These are phyloP conservation scores for Calonectria pteridis DNA, from an alignment of 2,329 filamentous ascomycete species.

Conservation along the genomic window DNA sequence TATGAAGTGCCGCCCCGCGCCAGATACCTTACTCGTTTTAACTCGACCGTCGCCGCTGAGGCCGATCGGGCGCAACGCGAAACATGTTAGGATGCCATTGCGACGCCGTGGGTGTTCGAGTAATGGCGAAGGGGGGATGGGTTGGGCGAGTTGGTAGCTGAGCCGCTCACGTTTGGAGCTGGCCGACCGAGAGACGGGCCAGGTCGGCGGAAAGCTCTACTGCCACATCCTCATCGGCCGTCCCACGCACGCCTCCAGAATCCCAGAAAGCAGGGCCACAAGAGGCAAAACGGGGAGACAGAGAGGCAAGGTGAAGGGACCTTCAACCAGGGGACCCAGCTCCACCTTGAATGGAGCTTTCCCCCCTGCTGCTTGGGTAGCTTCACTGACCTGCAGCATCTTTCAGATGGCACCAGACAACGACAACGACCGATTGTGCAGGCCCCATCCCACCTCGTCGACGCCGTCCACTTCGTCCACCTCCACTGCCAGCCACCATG, in stretches of 20 bases:
- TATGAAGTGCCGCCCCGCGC: conserved; percentile 9
- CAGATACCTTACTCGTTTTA: conserved; percentile 18
- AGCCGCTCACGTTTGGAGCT: not conserved
- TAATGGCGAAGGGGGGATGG: not conserved
- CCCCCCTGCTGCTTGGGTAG: conserved; percentile 41
- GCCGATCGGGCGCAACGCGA: conserved; percentile 3
- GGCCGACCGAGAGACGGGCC: not conserved
- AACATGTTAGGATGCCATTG: conserved; percentile 6
- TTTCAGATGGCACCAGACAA: conserved; percentile 34
- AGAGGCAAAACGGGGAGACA: conserved; percentile 5
- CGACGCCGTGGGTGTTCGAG: not conserved
- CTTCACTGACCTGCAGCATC: conserved; percentile 40
- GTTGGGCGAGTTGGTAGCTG: not conserved
- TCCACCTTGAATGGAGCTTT: conserved; percentile 43
- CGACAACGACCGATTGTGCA: conserved; percentile 23
- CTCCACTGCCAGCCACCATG: conserved; percentile 38
- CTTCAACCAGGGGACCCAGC: conserved; percentile 41
- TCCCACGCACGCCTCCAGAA: conserved; percentile 12
- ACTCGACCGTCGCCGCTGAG: conserved; percentile 1
- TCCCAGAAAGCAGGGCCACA: conserved; percentile 3
- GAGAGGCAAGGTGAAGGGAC: conserved; percentile 33
- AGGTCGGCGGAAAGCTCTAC: not conserved
- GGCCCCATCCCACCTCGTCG: conserved; percentile 20
- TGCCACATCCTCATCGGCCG: not conserved
- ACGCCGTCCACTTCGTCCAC: conserved; percentile 35